Evolutionary conservation across 192 early-diverging fungal genomes (phyloP), one percentile per base, ranked within the genome.

Genomic region (Ambispora gerdemannii): DNA sequence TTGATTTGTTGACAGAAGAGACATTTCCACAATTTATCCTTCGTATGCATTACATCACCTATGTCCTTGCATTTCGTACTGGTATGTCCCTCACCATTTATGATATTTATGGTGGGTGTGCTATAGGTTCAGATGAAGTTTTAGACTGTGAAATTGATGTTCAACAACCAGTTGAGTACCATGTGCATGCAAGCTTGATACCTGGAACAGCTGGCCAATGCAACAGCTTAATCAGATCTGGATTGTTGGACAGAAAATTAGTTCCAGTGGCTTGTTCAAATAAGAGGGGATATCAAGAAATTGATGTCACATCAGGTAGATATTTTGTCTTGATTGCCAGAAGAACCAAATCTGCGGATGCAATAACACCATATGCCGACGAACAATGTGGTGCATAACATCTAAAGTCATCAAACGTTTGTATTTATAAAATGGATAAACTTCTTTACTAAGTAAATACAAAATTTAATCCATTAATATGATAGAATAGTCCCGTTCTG

Each of bases 21-120:
- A 56, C 25, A 30, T 56, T 56, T 56, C 27, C 55, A 56, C 27
- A 56, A 15, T 56, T 56, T 56, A 56, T 56, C 17, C 55, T 56
- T 1, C 28, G 55, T 25, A 31, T 55, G 31, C 55, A 56, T 56
- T 30, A 56, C 31, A 30, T 30, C 19, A 56, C 55, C 19, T 56
- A 56, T 56, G 8, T 3, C 31, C 55, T 56, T 11, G 31, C 31
- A 30, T 30, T 56, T 56, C 8, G 27, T 56, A 28, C 11, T 56
- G 27, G 25, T 10, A 56, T 56, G 27, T 27, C 55, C 25, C 25
- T 56, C 25, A 56, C n/a, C 55, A 3, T 56, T 56, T 30, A 28
- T 19, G 55, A 27, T 30, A 27, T 56, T 28, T 27, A 56, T 22
- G 13, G 3, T 13, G 27, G 31, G 50, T 24, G 25, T 52, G 25